Conservation (phyloP, 2,329 filamentous ascomycete species). For the Fusarium avenaceum region DNA sequence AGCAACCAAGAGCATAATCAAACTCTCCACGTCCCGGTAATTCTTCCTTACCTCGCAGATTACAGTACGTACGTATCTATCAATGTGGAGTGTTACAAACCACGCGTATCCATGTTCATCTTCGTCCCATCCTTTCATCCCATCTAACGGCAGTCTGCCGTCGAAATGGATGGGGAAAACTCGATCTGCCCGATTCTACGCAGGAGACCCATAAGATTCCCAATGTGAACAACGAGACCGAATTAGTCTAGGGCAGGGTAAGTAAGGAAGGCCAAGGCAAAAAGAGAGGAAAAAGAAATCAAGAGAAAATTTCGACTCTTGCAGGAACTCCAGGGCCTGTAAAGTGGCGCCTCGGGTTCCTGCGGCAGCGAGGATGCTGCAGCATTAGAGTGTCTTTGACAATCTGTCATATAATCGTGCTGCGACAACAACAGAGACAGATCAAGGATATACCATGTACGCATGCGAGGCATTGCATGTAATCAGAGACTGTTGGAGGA, state of each 20-base stretch:
- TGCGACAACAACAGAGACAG: conserved; percentile 35
- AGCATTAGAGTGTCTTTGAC: conserved; percentile 18
- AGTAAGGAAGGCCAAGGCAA: neutral
- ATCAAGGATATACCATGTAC: conserved; percentile 19
- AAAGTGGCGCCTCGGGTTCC: conserved; percentile 40
- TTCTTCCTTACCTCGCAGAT: neutral
- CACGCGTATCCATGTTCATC: neutral
- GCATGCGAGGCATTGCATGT: conserved; percentile 25
- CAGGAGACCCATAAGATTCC: neutral
- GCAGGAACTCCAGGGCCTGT: neutral
- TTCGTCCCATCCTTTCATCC: neutral
- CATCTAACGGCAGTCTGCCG: conserved; percentile 3
- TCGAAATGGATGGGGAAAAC: neutral
- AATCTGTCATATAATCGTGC: conserved; percentile 5
- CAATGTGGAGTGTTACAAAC: neutral
- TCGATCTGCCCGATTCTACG: neutral
- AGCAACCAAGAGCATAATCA: neutral
- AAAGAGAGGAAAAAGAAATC: neutral
- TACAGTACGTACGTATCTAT: neutral
- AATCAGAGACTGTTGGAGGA: conserved; percentile 18
- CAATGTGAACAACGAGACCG: neutral
- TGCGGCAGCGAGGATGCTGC: conserved; percentile 35
- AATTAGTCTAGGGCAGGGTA: neutral
- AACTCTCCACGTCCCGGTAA: neutral
- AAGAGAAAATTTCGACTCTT: neutral